Evolutionary conservation across 2,329 filamentous ascomycete genomes (phyloP).

Genomic region (Metarhizium humberi): DNA sequence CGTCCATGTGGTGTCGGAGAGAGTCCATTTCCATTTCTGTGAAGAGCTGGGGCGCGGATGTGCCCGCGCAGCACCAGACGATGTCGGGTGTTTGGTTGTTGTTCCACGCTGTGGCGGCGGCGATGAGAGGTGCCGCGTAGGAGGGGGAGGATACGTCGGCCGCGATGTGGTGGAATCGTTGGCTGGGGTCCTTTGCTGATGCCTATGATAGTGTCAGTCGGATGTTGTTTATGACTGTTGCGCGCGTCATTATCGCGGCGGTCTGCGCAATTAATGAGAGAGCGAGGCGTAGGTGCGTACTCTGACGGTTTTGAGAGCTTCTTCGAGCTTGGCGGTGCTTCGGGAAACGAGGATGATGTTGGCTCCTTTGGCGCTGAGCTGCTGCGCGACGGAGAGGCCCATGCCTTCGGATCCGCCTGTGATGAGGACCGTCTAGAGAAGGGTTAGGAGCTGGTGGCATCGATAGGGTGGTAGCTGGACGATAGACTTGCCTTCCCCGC

Average conservation of each 20-base stretch:
- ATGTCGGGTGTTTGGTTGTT: slow-evolving; percentile 63
- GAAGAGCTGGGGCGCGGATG: slow-evolving; percentile 66
- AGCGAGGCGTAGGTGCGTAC: slow-evolving; percentile 27
- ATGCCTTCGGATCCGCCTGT: slow-evolving; percentile 92
- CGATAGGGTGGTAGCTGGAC: not conserved
- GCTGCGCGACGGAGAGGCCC: slow-evolving; percentile 65
- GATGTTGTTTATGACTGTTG: not conserved
- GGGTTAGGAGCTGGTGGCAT: slow-evolving; percentile 5
- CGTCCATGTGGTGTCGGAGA: slow-evolving; percentile 74
- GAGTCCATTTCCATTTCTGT: slow-evolving; percentile 59
- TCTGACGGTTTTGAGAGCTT: slow-evolving; percentile 56
- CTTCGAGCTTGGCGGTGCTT: slow-evolving; percentile 63
- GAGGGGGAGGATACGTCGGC: slow-evolving; percentile 67
- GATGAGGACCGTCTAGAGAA: slow-evolving; percentile 66
- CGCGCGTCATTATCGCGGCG: not conserved
- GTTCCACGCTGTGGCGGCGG: slow-evolving; percentile 73
- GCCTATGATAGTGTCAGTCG: slow-evolving; percentile 33
- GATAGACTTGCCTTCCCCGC: slow-evolving; percentile 60
- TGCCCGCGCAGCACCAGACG: slow-evolving; percentile 84
- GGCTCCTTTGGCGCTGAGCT: slow-evolving; percentile 75
- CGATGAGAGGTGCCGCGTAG: slow-evolving; percentile 62
- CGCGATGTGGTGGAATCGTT: slow-evolving; percentile 75
- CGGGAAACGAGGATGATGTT: slow-evolving; percentile 81
- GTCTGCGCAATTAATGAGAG: not conserved
- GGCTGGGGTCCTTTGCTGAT: slow-evolving; percentile 55